Conservation (phyloP, 108 stramenopile species). For the Cyclotella distinguenda region DNA sequence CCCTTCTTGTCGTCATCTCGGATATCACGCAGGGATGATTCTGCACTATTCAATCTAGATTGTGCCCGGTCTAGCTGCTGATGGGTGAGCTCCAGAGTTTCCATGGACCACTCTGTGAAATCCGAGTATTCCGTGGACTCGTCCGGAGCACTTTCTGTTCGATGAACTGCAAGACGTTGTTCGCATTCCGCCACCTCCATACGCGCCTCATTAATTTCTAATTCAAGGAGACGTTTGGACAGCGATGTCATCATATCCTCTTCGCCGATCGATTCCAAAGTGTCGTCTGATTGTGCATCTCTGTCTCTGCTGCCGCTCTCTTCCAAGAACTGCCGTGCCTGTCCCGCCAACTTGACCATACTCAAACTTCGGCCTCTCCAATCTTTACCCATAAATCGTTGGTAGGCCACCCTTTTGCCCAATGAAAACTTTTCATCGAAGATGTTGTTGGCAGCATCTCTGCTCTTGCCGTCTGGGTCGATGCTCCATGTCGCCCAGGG, state of each 20-base stretch:
- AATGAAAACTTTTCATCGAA: constrained; percentile 57
- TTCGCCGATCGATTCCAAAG: constrained; percentile 12
- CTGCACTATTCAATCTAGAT: constrained; percentile 24
- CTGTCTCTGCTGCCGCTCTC: constrained; percentile 3
- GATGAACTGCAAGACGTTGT: constrained; percentile 54
- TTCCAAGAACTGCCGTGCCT: constrained; percentile 47
- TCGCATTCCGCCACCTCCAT: constrained; percentile 78
- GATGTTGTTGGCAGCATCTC: constrained; percentile 73
- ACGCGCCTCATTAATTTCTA: constrained; percentile 65
- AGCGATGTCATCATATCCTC: constrained; percentile 41
- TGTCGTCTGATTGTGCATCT: constrained; percentile 7
- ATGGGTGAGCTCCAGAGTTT: constrained; percentile 7
- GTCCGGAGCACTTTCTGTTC: constrained; percentile 3
- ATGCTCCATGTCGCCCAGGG: constrained; percentile 77
- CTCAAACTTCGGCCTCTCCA: constrained; percentile 61
- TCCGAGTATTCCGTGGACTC: background rate
- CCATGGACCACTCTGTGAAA: background rate
- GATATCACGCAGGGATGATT: constrained; percentile 26
- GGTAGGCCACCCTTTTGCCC: constrained; percentile 88
- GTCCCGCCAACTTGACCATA: constrained; percentile 51
- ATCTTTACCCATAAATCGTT: constrained; percentile 83
- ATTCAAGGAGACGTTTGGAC: constrained; percentile 60
- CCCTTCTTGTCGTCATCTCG: constrained; percentile 2
- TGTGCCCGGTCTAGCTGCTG: constrained; percentile 32
- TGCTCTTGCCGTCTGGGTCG: constrained; percentile 60